Base-by-base conservation (phyloP, 768 basidiomycete species). In the Hemileccinum rubropunctum region DNA sequence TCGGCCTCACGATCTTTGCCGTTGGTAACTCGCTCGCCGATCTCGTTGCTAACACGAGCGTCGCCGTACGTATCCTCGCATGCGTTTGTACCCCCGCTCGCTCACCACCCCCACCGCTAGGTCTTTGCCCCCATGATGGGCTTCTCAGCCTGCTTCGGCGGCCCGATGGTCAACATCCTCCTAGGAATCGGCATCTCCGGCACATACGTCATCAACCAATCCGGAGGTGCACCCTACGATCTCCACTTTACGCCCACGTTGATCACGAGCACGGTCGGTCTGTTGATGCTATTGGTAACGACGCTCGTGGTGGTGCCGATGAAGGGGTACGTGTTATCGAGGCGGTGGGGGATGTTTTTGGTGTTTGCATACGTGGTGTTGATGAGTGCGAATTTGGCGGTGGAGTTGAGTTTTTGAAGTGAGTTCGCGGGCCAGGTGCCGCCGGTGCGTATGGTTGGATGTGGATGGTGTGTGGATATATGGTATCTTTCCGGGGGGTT, bases 21-120 rank as follows among this genome's bases (percentile, higher is more conserved):
- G 79, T 98, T 26, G 95, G 97, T 21, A 98, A 98, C 67, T 95
- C 92, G 13, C 78, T 97, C 5, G 95, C 95, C 0, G 97, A 99
- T 70, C 80, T 98, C 18, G 95, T 99, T 6, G 95, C 97, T 18
- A 98, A 98, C 70, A 90, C 91, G 75, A 93, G 89, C 45, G 91
- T 98, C 10, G 95, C 95, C 18, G 88, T 83, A 71, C 47, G 82
- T 75, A 12, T 26, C 17, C 18, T 23, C 20, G 21, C 9, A 28
- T 28, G 27, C 9, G 5, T 9, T 28, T 30, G 28, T 30, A 23
- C 17, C 27, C 28, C 4, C 23, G 2, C 32, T 4, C 27, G n/a
- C 11, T 1, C 40, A 5, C 28, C 17, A 28, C 38, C 27, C 4
- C 21, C 40, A 6, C 28, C n/a, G n/a, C 14, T 50, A 88, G 83